These are phyloP conservation scores for Guadua angustifolia DNA, from an alignment of 176 grass and related monocot species.

Conservation along the genomic window DNA sequence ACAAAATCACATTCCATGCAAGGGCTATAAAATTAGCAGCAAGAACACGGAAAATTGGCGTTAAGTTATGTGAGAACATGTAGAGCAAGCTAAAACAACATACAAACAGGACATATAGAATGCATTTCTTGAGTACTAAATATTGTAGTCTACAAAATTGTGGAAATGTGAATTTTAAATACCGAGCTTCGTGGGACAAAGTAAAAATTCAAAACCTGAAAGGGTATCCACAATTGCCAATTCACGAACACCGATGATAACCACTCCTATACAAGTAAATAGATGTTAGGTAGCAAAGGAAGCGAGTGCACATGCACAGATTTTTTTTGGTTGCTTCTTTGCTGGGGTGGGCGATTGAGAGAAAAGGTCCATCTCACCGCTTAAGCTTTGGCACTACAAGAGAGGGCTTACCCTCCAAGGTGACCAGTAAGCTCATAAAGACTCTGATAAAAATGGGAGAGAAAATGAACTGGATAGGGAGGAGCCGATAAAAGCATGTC, in stretches of 20 bases:
- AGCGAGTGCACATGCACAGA: no score
- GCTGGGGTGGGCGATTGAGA: no score
- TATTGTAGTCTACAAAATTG: not conserved
- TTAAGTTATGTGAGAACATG: no score
- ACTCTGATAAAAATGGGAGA: conserved; percentile 91
- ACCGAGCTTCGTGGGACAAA: conserved; percentile 93
- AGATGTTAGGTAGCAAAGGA: conserved; percentile 30
- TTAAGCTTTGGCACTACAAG: conserved; percentile 82
- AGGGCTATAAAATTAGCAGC: no score
- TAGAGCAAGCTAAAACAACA: no score
- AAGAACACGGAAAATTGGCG: no score
- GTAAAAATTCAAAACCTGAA: conserved; percentile 92
- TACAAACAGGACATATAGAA: no score
- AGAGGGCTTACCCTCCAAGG: conserved; percentile 81
- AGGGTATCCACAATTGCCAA: conserved; percentile 96
- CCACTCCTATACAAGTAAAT: conserved; percentile 64
- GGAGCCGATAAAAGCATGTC: conserved; percentile 11
- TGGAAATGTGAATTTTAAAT: not conserved
- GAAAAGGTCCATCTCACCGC: conserved; percentile 67
- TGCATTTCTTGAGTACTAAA: not conserved
- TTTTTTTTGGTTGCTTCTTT: no score
- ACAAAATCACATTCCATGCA: no score
- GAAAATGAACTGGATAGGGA: conserved; percentile 69
- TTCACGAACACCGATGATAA: conserved; percentile 67
- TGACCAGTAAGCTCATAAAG: conserved; percentile 79